Base-by-base conservation (phyloP, 2,329 filamentous ascomycete genomes). In the Scleromitrula shiraiana region DNA sequence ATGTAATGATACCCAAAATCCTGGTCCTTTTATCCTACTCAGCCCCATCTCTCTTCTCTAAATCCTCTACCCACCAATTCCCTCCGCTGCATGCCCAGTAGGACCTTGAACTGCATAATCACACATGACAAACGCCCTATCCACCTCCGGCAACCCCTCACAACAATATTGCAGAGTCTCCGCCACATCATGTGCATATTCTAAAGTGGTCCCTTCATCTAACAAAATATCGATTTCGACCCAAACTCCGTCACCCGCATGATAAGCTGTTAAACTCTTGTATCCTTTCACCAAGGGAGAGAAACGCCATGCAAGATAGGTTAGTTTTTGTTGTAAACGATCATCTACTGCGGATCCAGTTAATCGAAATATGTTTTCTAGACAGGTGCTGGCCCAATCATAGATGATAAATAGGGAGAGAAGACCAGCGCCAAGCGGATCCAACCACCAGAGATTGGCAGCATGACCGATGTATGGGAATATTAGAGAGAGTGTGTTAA, bases 381-480 rank as follows among this genome's bases (percentile, higher is more conserved):
- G 69, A 53, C 71, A 76, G 0, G 80, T 83, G 36, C 70, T 67
- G 1, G 72, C 74, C 80, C 80, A 83, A 63, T 84, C 80, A 65
- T 75, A 80, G 56, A 83, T 82, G 63, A 84, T 81, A 67, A 76
- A 82, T 3, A 83, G 65, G 0, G 79, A 82, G 0, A 84, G 67
- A 0, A 82, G 56, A 0, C 72, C 72, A 1, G 80, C 80, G 43
- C 80, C 80, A 0, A 73, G 66, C 5, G 70, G 66, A 59, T 84
- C 80, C 4, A 84, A 68, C 80, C 79, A 83, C 80, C 80, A 83
- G 17, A 80, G 57, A 20, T 74, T 62, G 3, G 73, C 66, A 35
- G 72, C 66, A 53, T 75, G 67, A 2, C 80, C 80, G 33, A 83
- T 70, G 29, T 79, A 67, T 0, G 77, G 77, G 57, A 81, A 81